A percentile compares a stretch with the other conserved stretches of the same genome.
phyloP scores from a whole-genome alignment of 2,329 filamentous ascomycete genomes.

The Shiraia bambusicola region DNA sequence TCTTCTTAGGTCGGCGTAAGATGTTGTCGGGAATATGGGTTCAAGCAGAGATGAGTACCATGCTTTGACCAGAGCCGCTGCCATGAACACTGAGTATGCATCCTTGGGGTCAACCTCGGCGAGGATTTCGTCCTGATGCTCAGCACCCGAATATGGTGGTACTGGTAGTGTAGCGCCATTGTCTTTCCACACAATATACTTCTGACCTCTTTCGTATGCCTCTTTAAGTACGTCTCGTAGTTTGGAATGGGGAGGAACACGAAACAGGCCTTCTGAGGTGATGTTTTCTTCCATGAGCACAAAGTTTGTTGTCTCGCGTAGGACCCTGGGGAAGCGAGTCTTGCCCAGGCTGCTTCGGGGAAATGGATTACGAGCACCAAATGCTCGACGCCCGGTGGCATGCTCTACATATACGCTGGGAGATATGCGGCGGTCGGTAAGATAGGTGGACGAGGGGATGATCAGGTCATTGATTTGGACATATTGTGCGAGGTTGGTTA shows the following conservation, averaged over 20 bases:
- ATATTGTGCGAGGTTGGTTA: slow-evolving; percentile 53
- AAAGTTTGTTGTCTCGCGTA: slow-evolving; percentile 57
- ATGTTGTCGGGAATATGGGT: slow-evolving; percentile 53
- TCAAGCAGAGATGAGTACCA: slow-evolving; percentile 58
- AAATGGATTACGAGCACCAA: slow-evolving; percentile 51
- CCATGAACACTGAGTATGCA: slow-evolving; percentile 56
- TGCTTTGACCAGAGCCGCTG: slow-evolving; percentile 56
- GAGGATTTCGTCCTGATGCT: slow-evolving; percentile 46
- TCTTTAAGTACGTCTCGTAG: slow-evolving; percentile 55
- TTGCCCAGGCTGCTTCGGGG: slow-evolving; percentile 49
- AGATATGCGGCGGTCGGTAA: slow-evolving; percentile 55
- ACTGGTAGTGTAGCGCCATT: slow-evolving; percentile 37
- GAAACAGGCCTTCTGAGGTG: slow-evolving; percentile 55
- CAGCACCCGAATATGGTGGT: slow-evolving; percentile 34
- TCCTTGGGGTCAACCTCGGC: slow-evolving; percentile 51
- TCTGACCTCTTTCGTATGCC: slow-evolving; percentile 57
- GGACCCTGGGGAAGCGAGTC: slow-evolving; percentile 53
- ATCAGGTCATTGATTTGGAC: slow-evolving; percentile 56
- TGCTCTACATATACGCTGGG: slow-evolving; percentile 52
- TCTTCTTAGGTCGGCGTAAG: slow-evolving; percentile 51
- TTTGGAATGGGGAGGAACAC: slow-evolving; percentile 54
- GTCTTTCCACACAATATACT: slow-evolving; percentile 57
- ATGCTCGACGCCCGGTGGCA: slow-evolving; percentile 50
- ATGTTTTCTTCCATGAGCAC: slow-evolving; percentile 52
- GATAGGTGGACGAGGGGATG: slow-evolving; percentile 56